These are phyloP conservation scores for Lachnellula occidentalis DNA, from an alignment of 2,329 filamentous ascomycete species.

Conservation along the genomic window DNA sequence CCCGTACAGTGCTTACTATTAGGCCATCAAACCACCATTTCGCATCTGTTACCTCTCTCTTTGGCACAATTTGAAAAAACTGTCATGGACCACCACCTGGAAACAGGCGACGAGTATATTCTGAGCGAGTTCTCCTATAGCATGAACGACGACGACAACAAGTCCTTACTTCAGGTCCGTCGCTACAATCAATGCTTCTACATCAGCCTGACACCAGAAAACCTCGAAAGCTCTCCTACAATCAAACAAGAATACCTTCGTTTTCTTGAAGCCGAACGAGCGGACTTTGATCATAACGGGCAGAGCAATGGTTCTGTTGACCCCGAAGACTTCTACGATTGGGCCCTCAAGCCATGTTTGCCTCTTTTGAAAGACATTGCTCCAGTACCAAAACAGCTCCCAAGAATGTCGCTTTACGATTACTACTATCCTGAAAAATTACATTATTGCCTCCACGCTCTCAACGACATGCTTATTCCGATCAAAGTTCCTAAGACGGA, in stretches of 20 bases:
- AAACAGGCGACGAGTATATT: constrained; percentile 5
- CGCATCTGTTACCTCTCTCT: too few relatives aligned
- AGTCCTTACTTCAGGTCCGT: constrained; percentile 10
- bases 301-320: constrained; percentile 1
- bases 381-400: constrained; percentile 9
- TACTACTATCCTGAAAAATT: constrained; percentile 12
- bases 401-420: constrained; percentile 12
- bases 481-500: constrained; percentile 1
- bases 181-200: constrained; percentile 17
- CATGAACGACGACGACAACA: constrained; percentile 10
- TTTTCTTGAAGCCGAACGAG: constrained; percentile 10
- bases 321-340: constrained; percentile 17
- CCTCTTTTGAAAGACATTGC: constrained; percentile 12
- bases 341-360: constrained; percentile 13
- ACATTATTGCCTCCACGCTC: constrained; percentile 9
- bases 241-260: constrained; percentile 16
- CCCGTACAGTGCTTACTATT: too few relatives aligned
- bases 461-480: constrained; percentile 9
- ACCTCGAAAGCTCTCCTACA: constrained; percentile 10
- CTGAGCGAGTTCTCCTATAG: constrained; percentile 10
- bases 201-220: constrained; percentile 11
- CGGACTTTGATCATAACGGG: constrained; percentile 3
- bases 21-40: too few relatives aligned
- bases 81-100: constrained; percentile 12
- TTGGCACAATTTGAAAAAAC: too few relatives aligned